phyloP scores from a whole-genome alignment of 331 rosid genomes.

The Arachis monticola region DNA sequence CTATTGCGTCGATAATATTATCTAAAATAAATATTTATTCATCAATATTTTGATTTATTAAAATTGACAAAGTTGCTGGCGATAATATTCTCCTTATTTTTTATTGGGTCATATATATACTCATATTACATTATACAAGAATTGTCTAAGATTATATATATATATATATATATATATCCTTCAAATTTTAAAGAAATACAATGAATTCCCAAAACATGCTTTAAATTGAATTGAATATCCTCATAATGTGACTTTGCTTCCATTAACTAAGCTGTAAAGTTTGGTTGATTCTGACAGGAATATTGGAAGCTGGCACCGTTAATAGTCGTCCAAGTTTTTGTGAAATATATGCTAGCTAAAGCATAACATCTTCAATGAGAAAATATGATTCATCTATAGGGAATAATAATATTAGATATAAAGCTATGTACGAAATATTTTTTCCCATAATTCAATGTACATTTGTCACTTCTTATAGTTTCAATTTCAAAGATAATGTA shows the following conservation, averaged over 20 bases:
- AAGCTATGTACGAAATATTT: constrained; percentile 1
- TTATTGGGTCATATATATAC: no score
- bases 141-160: no score
- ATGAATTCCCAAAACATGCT: neutral
- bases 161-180: no score
- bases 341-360: neutral
- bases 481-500: neutral
- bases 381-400: constrained; percentile 13
- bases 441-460: constrained; percentile 12
- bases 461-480: constrained; percentile 30
- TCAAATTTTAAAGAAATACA: neutral
- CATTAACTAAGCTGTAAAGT: neutral
- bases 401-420: constrained; percentile 14
- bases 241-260: neutral
- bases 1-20: no score
- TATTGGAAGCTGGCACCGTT: neutral
- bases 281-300: neutral
- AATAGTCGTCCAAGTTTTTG: constrained; percentile 1
- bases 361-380: neutral
- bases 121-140: no score
- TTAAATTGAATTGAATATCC: constrained; percentile 5
- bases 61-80: no score
- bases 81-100: no score
- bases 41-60: no score
- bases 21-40: no score